Evolutionary conservation across 225 moss, liverwort and hornwort genomes (phyloP), one percentile per base, ranked within the genome.

Genomic region (Straminergon stramineum): DNA sequence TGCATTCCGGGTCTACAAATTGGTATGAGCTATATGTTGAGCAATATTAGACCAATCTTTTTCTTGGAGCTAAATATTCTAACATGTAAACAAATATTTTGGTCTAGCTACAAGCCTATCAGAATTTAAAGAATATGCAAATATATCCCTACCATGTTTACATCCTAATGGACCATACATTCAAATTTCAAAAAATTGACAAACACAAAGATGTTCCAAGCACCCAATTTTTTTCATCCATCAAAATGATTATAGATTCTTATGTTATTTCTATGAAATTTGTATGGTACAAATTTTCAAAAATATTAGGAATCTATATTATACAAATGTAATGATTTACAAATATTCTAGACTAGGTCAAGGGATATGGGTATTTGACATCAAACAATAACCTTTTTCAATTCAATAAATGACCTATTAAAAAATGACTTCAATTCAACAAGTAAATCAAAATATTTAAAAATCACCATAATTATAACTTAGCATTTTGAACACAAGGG

Each of bases 271-370:
- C 11, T 51, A 51, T 75, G 51, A 11, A 12, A 51, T 75, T 31
- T 75, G 12, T 19, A 19, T 1, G 0, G 0, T 18, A 32, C 12
- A 30, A 0, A 75, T 30, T 17, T 1, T 75, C 2, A 39, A 75
- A 31, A 30, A 6, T 17, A 17, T 75, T 15, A 10, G 10, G 9
- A 48, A 48, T 48, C 48, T 48, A 48, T 9, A 48, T 2, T 48
- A 48, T 48, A 48, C 10, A 48, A 48, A 48, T 48, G 48, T 48
- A 48, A 48, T 48, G 48, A 6, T 30, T 48, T 30, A 74, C 4
- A 48, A 75, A 48, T 30, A 30, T 75, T 75, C 7, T 19, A 12
- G n/a, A n/a, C n/a, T 51, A 30, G 4, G 18, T 19, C 1, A 31
- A 19, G 17, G 7, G 4, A 31, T 32, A 19, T 2, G 2, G 6